phyloP scores from a whole-genome alignment of 306 rosid genomes.

The Vigna reflexopilosa region DNA sequence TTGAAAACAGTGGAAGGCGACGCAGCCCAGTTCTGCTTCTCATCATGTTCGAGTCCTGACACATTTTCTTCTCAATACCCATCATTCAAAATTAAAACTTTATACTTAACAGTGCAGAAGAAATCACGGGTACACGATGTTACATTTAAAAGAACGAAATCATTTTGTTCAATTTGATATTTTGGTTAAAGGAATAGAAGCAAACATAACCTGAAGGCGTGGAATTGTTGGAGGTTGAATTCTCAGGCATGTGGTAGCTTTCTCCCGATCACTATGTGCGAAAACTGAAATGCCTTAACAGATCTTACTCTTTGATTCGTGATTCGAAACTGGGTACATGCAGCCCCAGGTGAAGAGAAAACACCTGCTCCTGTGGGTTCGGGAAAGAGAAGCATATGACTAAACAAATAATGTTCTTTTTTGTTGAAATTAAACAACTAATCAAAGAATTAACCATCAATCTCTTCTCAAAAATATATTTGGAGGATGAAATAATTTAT shows the following conservation, averaged over 20 bases:
- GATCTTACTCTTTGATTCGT: constrained; percentile 30
- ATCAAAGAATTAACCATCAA: background rate
- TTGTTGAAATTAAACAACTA: too few species aligned
- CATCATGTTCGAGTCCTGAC: constrained; percentile 53
- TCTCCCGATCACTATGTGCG: background rate
- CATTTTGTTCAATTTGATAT: background rate
- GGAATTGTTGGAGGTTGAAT: constrained; percentile 52
- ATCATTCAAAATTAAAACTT: background rate
- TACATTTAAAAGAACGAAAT: background rate
- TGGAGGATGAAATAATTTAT: background rate
- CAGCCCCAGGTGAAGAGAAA: background rate
- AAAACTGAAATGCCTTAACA: background rate
- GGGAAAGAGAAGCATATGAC: background rate
- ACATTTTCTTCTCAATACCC: constrained; percentile 30
- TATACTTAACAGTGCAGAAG: background rate
- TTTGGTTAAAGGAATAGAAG: constrained; percentile 21
- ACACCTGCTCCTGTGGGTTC: constrained; percentile 1
- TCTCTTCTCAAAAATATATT: background rate
- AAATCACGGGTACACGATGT: background rate
- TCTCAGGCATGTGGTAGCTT: constrained; percentile 46
- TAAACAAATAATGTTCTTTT: background rate
- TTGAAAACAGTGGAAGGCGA: constrained; percentile 66
- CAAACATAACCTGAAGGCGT: constrained; percentile 51
- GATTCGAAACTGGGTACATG: background rate
- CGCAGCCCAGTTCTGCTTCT: constrained; percentile 63